These are phyloP conservation scores for Ambrosiella cleistominuta DNA, from an alignment of 2,329 filamentous ascomycete genomes.

Conservation along the genomic window DNA sequence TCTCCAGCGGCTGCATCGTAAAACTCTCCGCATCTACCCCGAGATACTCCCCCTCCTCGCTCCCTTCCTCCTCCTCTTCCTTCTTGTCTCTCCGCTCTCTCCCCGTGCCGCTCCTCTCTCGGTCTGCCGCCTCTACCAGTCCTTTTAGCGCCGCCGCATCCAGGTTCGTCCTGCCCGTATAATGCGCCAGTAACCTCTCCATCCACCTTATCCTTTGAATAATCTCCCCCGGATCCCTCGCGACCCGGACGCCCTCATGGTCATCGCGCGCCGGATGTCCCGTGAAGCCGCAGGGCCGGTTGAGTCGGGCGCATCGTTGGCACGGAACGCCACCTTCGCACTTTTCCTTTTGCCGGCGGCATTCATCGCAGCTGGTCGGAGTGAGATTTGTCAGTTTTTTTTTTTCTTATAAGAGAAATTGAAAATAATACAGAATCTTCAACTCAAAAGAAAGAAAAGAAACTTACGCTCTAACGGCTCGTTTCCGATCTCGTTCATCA, in stretches of 20 bases:
- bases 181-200: constrained; percentile 31
- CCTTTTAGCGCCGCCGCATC: constrained; percentile 25
- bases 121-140: constrained; percentile 26
- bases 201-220: constrained; percentile 18
- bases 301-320: constrained; percentile 32
- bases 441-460: background rate
- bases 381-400: background rate
- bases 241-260: background rate
- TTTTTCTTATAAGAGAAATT: background rate
- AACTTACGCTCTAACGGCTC: constrained; percentile 17
- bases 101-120: constrained; percentile 12
- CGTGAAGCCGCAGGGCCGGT: constrained; percentile 32
- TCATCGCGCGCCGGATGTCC: constrained; percentile 15
- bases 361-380: constrained; percentile 30
- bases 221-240: constrained; percentile 13
- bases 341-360: constrained; percentile 37
- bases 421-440: background rate
- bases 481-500: constrained; percentile 18
- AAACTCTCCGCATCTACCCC: constrained; percentile 23
- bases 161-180: constrained; percentile 26
- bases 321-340: constrained; percentile 38
- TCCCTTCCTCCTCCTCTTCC: constrained; percentile 5
- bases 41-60: constrained; percentile 15
- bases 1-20: constrained; percentile 24
- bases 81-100: background rate